Evolutionary conservation across 352 stramenopile genomes (phyloP).

Genomic region (Phytophthora lateralis): DNA sequence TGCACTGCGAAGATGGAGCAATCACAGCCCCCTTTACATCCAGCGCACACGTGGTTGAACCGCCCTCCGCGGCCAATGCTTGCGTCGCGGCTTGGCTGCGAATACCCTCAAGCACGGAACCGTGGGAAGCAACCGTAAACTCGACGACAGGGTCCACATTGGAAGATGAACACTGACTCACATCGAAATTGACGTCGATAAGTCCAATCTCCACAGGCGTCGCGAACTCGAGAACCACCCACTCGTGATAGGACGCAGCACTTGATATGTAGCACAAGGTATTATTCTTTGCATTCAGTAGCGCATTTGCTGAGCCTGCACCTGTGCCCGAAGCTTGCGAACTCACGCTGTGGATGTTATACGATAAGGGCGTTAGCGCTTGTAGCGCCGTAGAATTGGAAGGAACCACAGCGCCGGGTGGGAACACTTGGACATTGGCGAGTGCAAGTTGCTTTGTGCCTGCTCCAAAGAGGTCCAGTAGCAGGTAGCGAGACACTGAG

Average conservation of each 20-base stretch:
- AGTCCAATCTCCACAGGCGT: constrained; percentile 48
- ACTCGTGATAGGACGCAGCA: constrained; percentile 59
- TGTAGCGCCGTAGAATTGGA: constrained; percentile 8
- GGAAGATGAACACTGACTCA: constrained; percentile 39
- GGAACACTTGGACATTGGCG: constrained; percentile 52
- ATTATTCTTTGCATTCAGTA: constrained; percentile 33
- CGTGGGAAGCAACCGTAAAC: constrained; percentile 56
- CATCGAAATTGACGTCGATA: constrained; percentile 53
- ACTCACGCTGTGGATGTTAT: constrained; percentile 69
- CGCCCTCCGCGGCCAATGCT: constrained; percentile 7
- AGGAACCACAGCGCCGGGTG: constrained; percentile 39
- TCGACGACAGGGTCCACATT: constrained; percentile 38
- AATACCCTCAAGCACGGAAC: constrained; percentile 37
- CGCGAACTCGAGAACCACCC: constrained; percentile 65
- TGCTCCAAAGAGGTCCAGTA: constrained; percentile 55
- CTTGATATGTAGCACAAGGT: constrained; percentile 52
- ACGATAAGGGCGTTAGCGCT: constrained; percentile 46
- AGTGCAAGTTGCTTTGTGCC: constrained; percentile 46
- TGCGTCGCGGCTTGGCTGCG: constrained; percentile 22
- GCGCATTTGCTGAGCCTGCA: constrained; percentile 40
- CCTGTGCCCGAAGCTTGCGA: constrained; percentile 47
- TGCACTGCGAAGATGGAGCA: constrained; percentile 22
- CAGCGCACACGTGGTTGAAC: constrained; percentile 31
- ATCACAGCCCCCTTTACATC: constrained; percentile 23
- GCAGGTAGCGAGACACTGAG: constrained; percentile 45